Percentiles rank a stretch among this genome's conserved stretches.
These are phyloP conservation scores for Auricularia auricula-judae DNA, from an alignment of 768 basidiomycete genomes.

Conservation along the genomic window DNA sequence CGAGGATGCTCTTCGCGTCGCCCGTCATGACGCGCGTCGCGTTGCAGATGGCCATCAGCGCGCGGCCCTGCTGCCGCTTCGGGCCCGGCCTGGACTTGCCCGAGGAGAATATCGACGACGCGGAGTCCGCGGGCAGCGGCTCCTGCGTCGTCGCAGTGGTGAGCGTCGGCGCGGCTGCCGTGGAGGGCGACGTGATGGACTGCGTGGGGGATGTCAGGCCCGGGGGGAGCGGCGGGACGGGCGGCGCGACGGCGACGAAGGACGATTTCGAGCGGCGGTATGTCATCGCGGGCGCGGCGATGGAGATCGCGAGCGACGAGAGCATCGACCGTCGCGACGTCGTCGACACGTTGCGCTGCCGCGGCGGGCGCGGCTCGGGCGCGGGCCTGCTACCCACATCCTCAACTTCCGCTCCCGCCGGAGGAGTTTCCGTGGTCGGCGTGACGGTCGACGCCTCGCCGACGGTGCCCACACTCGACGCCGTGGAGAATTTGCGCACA, in stretches of 20 bases:
- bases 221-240: constrained; percentile 17
- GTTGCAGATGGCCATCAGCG: constrained; percentile 66
- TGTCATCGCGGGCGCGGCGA: neutral
- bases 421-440: neutral
- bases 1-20: constrained; percentile 62
- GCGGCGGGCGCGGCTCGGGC: neutral
- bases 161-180: constrained; percentile 7
- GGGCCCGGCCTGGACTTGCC: neutral
- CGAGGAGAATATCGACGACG: neutral
- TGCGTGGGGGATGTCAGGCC: constrained; percentile 1
- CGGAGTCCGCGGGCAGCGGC: constrained; percentile 2
- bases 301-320: constrained; percentile 2
- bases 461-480: neutral
- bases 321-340: constrained; percentile 1
- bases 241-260: constrained; percentile 24
- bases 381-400: too few species aligned
- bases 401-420: neutral
- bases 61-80: constrained; percentile 39
- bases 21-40: constrained; percentile 83
- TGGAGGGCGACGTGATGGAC: constrained; percentile 2
- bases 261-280: neutral
- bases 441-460: neutral
- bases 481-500: neutral
- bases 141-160: constrained; percentile 4
- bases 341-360: neutral